These are phyloP conservation scores for Phytophthora syringae DNA, from an alignment of 352 stramenopile genomes.

Conservation along the genomic window DNA sequence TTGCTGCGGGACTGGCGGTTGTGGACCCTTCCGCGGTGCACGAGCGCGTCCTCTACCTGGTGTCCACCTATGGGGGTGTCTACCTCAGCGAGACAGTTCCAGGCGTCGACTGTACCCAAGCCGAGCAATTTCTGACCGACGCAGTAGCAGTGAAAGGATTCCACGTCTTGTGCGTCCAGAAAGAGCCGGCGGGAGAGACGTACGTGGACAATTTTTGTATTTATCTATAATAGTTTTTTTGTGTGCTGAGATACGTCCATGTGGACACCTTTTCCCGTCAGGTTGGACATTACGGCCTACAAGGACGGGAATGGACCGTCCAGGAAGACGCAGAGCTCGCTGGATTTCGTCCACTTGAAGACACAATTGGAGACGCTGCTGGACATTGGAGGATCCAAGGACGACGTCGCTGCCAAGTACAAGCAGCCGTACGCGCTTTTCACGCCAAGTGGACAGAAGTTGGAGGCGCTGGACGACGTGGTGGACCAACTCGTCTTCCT, in stretches of 20 bases:
- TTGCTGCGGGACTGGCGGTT: slow-evolving; percentile 22
- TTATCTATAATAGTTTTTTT: no score
- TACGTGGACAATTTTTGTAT: slow-evolving; percentile 25
- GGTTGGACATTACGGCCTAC: slow-evolving; percentile 55
- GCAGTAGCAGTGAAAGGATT: slow-evolving; percentile 68
- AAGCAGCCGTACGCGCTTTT: slow-evolving; percentile 80
- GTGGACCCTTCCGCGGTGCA: slow-evolving; percentile 32
- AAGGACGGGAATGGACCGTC: slow-evolving; percentile 61
- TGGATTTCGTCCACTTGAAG: slow-evolving; percentile 47
- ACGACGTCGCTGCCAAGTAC: slow-evolving; percentile 49
- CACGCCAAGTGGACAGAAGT: slow-evolving; percentile 50
- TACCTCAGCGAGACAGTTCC: slow-evolving; percentile 3
- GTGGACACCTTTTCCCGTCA: slow-evolving; percentile 25
- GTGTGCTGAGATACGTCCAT: no score
- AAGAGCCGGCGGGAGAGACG: slow-evolving; percentile 14
- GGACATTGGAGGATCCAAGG: slow-evolving; percentile 38
- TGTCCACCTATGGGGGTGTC: slow-evolving; percentile 29
- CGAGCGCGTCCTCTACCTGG: slow-evolving; percentile 31
- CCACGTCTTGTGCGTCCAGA: slow-evolving; percentile 70
- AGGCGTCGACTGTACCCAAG: slow-evolving; percentile 42
- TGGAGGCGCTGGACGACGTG: slow-evolving; percentile 53
- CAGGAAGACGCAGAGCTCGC: slow-evolving; percentile 35
- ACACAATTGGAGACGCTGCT: slow-evolving; percentile 46
- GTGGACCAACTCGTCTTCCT: slow-evolving; percentile 61
- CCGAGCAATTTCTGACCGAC: slow-evolving; percentile 58